A percentile compares a stretch with the other conserved stretches of the same genome.
Evolutionary conservation across 2,329 filamentous ascomycete genomes (phyloP).

Genomic region (Graphilbum ipis-grandicollis): DNA sequence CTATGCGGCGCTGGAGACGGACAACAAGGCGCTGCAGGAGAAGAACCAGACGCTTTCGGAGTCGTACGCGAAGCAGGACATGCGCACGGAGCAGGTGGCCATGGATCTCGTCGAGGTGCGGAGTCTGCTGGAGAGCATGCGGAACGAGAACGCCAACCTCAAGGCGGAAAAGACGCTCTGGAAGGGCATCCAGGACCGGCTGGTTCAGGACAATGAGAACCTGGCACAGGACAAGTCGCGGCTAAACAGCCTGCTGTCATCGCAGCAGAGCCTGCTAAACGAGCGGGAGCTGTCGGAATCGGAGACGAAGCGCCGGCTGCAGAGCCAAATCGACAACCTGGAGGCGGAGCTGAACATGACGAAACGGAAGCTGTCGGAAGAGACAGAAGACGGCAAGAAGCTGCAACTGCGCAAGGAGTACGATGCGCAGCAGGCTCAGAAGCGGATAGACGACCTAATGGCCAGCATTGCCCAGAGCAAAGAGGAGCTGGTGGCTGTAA

Average conservation of each 20-base stretch:
- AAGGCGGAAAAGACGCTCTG: slow-evolving; percentile 90
- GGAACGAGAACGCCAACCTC: slow-evolving; percentile 79
- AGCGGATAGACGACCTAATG: slow-evolving; percentile 82
- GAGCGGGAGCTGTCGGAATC: slow-evolving; percentile 76
- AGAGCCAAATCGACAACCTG: slow-evolving; percentile 58
- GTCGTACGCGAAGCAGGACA: slow-evolving; percentile 73
- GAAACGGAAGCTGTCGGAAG: slow-evolving; percentile 70
- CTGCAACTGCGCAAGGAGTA: slow-evolving; percentile 72
- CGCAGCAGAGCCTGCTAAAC: slow-evolving; percentile 77
- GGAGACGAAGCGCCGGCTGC: slow-evolving; percentile 64
- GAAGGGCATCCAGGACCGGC: slow-evolving; percentile 80
- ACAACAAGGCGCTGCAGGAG: slow-evolving; percentile 77
- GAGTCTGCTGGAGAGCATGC: slow-evolving; percentile 67
- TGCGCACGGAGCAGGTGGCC: slow-evolving; percentile 76
- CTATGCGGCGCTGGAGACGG: slow-evolving; percentile 63
- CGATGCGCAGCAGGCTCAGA: slow-evolving; percentile 73
- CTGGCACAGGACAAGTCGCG: slow-evolving; percentile 71
- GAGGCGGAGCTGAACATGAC: slow-evolving; percentile 62
- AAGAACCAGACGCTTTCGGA: slow-evolving; percentile 63
- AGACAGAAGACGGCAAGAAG: slow-evolving; percentile 73
- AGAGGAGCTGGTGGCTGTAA: slow-evolving; percentile 71
- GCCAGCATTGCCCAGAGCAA: slow-evolving; percentile 62
- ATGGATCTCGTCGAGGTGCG: slow-evolving; percentile 83
- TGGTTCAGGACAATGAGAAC: slow-evolving; percentile 75
- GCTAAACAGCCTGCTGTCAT: slow-evolving; percentile 66